These are phyloP conservation scores for Boehmeria nivea DNA, from an alignment of 306 rosid genomes.

Conservation along the genomic window DNA sequence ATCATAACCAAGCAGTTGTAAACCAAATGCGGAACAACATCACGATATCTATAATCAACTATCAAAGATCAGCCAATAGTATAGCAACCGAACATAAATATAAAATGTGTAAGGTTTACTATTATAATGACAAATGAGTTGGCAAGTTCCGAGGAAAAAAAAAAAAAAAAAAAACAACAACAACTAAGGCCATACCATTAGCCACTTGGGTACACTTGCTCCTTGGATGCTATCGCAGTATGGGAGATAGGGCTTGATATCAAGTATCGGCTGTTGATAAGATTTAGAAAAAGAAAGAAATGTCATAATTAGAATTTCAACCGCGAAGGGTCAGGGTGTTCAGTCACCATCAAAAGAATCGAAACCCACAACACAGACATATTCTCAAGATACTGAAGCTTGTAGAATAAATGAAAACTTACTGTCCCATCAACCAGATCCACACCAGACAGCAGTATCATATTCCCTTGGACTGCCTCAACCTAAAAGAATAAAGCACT, in stretches of 20 bases:
- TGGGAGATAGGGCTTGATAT: conserved; percentile 88
- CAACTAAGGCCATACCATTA: conserved; percentile 44
- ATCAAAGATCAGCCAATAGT: no score
- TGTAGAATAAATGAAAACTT: conserved; percentile 39
- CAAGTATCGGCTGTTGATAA: conserved; percentile 77
- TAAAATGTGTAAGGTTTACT: not conserved
- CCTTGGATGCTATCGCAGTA: conserved; percentile 67
- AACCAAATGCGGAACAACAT: no score
- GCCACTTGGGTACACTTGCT: conserved; percentile 78
- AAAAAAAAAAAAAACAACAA: not conserved
- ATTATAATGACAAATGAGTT: no score
- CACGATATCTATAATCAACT: no score
- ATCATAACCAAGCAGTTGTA: not conserved
- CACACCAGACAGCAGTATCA: conserved; percentile 78
- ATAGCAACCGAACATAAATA: no score
- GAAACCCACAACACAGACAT: not conserved
- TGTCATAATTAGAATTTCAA: not conserved
- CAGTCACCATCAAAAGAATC: no score
- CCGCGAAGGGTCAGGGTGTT: no score
- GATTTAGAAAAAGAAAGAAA: conserved; percentile 24
- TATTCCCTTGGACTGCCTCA: conserved; percentile 72
- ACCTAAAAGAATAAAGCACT: conserved; percentile 37
- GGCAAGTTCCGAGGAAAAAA: not conserved
- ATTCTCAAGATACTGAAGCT: conserved; percentile 8
- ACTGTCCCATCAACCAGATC: conserved; percentile 97